Evolutionary conservation across 2,329 filamentous ascomycete species (phyloP), one percentile per base, ranked within the genome.

Genomic region (Cercospora janseana): DNA sequence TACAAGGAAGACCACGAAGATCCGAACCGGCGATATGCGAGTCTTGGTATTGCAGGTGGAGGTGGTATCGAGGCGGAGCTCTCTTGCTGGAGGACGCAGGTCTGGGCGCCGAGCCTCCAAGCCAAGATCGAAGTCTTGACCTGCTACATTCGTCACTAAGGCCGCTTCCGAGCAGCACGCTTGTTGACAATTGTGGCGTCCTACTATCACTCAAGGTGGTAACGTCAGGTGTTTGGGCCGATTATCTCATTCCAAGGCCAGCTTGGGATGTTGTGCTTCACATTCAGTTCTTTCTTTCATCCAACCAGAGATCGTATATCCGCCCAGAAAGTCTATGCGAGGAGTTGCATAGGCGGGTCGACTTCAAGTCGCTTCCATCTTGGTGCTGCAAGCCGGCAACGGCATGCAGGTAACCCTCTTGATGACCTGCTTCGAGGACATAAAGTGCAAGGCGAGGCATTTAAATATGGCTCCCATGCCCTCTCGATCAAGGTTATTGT

Each of bases 131-230:
- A 24, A 27, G 34, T 37, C 34, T 31, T 47, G 23, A 47, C 44
- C 44, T 47, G 28, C 44, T 47, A 13, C 44, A 29, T 47, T 38
- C 16, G 34, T 40, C 6, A 13, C 12, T n/a, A 23, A 15, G 34
- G 18, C 44, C 41, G 26, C 12, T 40, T 20, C 34, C 6, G 6
- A 29, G 27, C 34, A 24, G 18, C n/a, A 32, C 41, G 42, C 48
- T 51, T 45, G 34, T 40, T 46, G 45, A 34, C 48, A 46, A 24
- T 23, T 18, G 42, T 46, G 43, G 28, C 37, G 38, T 34, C 32
- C 45, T 48, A 41, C 38, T 49, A 52, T 52, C 50, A 49, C 50
- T 32, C 34, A 20, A 32, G 38, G 28, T 42, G 31, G 50, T 52
- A 49, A 52, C 50, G 28, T 52, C 29, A 16, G 28, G n/a, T 26